Evolutionary conservation across 345 rosid species (phyloP), one percentile per base, ranked within the genome.

Genomic region (Corchorus capsularis): DNA sequence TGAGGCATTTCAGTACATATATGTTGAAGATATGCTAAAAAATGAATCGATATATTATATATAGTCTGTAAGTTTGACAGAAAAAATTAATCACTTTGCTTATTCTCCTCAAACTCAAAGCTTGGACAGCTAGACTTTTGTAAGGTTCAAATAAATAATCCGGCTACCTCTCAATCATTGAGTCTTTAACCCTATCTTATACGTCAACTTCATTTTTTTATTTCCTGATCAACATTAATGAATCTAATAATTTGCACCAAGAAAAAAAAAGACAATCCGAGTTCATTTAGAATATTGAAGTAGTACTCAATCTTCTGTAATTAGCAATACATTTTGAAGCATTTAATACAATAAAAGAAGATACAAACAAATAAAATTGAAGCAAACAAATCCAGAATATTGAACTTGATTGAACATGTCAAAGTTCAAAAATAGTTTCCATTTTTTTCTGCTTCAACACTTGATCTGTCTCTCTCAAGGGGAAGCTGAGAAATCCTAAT

Each of bases 401-500:
- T 39, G 63, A 71, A 53, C 9, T 20, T 17, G 43, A 39, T 20
- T 17, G 43, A 39, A 39, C 43, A 39, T 39, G 10, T 52, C 61
- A 27, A 70, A 27, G 22, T n/a, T 70, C 73, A 53, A 1, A 4
- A 32, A 34, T 9, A 71, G 2, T 35, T n/a, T 3, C 47, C 63
- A 8, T 17, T 6, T 6, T 14, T 70, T 9, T 27, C 57, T 27
- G 27, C 1, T 1, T 49, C 56, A 10, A 2, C 10, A 45, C 37
- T 35, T 69, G 20, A 69, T 9, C 46, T 8, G 27, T 17, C 62
- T 79, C 77, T 27, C 49, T 81, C 79, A 16, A 5, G 75, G 27
- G 77, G 79, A 73, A 77, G 19, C 20, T 68, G 86, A 68, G 87
- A 85, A 50, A 86, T 72, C 66, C 84, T 80, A 7, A 84, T 73